Conservation (phyloP, 2,329 filamentous ascomycete genomes). For the Aureobasidium sp. region DNA sequence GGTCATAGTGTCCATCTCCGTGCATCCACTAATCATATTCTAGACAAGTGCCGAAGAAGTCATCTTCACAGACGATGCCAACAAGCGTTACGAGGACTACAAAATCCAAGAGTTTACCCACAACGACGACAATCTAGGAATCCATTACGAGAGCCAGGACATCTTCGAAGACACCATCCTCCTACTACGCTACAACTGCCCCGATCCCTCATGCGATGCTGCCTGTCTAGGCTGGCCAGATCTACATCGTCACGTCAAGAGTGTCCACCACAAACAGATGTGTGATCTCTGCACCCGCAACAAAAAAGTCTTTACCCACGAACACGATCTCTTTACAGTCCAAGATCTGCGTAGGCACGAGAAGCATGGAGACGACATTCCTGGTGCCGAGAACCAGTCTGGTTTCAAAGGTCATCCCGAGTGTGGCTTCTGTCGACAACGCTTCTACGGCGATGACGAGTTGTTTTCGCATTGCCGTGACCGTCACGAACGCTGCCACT, state of each 20-base stretch:
- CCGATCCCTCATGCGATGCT: slow-evolving; percentile 73
- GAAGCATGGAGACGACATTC: slow-evolving; percentile 80
- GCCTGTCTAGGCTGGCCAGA: slow-evolving; percentile 76
- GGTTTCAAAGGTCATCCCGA: slow-evolving; percentile 94
- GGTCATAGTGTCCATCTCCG: no score
- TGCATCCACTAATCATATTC: no score
- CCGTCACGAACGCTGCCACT: slow-evolving; percentile 89
- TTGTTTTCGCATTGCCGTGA: slow-evolving; percentile 88
- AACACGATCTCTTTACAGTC: slow-evolving; percentile 83
- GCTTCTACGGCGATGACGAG: slow-evolving; percentile 95
- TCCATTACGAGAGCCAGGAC: slow-evolving; percentile 79
- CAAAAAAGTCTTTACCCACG: slow-evolving; percentile 98
- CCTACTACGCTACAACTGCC: slow-evolving; percentile 88
- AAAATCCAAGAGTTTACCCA: slow-evolving; percentile 62
- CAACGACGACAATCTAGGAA: slow-evolving; percentile 77
- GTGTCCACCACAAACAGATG: slow-evolving; percentile 76
- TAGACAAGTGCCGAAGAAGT: slow-evolving; percentile 64
- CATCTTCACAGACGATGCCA: slow-evolving; percentile 80
- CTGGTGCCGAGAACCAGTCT: slow-evolving; percentile 82
- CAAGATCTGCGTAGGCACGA: slow-evolving; percentile 81
- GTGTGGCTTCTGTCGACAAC: slow-evolving; percentile 82
- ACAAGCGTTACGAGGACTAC: slow-evolving; percentile 83
- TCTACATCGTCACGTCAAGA: slow-evolving; percentile 72
- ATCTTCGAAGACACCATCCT: slow-evolving; percentile 88
- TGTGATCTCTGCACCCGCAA: slow-evolving; percentile 85